A percentile compares a stretch with the other conserved stretches of the same genome.
These are phyloP conservation scores for Tolypocladium pustulatum DNA, from an alignment of 2,329 filamentous ascomycete genomes.

Conservation along the genomic window DNA sequence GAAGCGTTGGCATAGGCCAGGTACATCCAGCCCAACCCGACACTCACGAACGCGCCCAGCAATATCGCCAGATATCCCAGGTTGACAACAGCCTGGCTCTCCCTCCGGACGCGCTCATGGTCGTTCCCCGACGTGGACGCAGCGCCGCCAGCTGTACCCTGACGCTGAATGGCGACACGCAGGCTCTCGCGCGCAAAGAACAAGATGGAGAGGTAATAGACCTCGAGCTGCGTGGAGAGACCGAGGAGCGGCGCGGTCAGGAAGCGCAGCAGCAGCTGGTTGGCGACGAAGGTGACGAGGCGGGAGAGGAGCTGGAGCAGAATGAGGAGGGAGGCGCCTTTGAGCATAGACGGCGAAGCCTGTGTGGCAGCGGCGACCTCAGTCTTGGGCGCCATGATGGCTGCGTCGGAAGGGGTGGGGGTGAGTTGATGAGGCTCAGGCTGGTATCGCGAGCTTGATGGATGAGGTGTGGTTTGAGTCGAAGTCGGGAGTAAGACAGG, in stretches of 20 bases:
- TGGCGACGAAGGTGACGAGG: constrained; percentile 79
- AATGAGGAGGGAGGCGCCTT: constrained; percentile 77
- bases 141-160: constrained; percentile 23
- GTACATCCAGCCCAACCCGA: constrained; percentile 58
- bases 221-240: constrained; percentile 78
- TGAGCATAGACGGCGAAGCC: constrained; percentile 28
- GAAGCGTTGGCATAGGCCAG: constrained; percentile 37
- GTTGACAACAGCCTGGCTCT: constrained; percentile 73
- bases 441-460: neutral
- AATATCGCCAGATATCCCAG: constrained; percentile 70
- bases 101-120: constrained; percentile 11
- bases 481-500: neutral
- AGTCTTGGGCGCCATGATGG: neutral
- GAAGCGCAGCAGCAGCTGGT: constrained; percentile 81
- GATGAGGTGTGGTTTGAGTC: neutral
- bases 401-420: neutral
- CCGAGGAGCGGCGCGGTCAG: constrained; percentile 79
- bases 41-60: constrained; percentile 55
- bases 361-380: neutral
- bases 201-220: constrained; percentile 85
- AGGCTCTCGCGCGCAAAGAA: constrained; percentile 91
- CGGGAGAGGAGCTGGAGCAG: constrained; percentile 80
- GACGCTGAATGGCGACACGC: constrained; percentile 81
- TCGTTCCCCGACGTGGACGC: constrained; percentile 1
- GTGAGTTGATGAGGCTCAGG: neutral